Evolutionary conservation across 441 rosid species (phyloP), one percentile per base, ranked within the genome.

Genomic region (Erodium trifolium): DNA sequence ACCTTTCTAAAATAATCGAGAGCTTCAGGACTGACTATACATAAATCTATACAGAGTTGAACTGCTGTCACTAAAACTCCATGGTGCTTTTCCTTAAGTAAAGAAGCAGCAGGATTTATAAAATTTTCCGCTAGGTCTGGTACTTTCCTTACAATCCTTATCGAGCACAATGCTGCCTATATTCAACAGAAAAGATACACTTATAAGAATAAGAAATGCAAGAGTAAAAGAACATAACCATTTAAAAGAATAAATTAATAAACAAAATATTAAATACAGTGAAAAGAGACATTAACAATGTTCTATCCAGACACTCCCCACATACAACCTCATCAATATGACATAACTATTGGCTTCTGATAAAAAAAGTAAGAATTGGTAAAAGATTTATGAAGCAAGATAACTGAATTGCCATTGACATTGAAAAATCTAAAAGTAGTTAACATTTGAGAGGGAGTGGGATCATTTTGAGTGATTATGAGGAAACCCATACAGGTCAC

Each of bases 111-210:
- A 74, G 95, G 87, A 60, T 90, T 92, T 76, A 92, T 78, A 83
- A 94, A 94, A 85, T 92, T 94, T 80, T 95, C 99, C 35, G 99
- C 96, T 72, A 94, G 87, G 76, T 92, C 99, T 34, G 99, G 96
- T 66, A 94, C 99, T 83, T 94, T 94, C 90, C 79, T 92, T 78
- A 94, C 84, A 68, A 92, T 92, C 80, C 99, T 82, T 75, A 90
- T 86, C 73, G 98, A 85, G 78, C 99, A 95, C 70, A 95, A 84
- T 71, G 99, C 96, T 60, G 99, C 99, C 98, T 95, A 78, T 67
- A 79, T 69, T 72, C 65, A 71, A 77, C 68, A 79, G 68, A 71
- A 9, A 68, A 66, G 71, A 34, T 6, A 49, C 71, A 74, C 57
- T 64, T 47, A 71, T 67, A 67, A 64, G 69, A 71, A 76, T 16